phyloP scores from a whole-genome alignment of 345 rosid genomes.

The Isatis tinctoria region DNA sequence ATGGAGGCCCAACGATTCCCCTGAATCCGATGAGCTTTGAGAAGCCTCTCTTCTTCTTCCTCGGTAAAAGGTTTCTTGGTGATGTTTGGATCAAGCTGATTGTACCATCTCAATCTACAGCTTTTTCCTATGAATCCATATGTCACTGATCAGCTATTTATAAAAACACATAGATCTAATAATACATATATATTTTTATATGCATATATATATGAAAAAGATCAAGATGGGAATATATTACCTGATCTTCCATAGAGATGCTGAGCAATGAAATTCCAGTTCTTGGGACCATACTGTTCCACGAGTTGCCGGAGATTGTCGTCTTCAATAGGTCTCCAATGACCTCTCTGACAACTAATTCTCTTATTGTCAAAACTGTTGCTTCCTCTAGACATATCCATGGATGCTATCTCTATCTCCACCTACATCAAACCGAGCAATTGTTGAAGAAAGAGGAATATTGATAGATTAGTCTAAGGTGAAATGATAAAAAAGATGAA shows the following conservation, averaged over 20 bases:
- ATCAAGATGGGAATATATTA: constrained; percentile 3
- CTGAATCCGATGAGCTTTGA: constrained; percentile 52
- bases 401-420: constrained; percentile 29
- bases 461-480: constrained; percentile 24
- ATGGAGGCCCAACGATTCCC: constrained; percentile 68
- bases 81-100: constrained; percentile 72
- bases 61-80: constrained; percentile 57
- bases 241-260: constrained; percentile 64
- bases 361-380: constrained; percentile 31
- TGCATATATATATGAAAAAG: not conserved
- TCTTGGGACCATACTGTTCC: constrained; percentile 50
- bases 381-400: constrained; percentile 37
- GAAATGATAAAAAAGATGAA: constrained; percentile 30
- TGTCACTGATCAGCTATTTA: not conserved
- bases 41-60: constrained; percentile 59
- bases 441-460: constrained; percentile 26
- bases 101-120: constrained; percentile 74
- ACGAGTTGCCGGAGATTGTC: constrained; percentile 54
- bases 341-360: constrained; percentile 52
- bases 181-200: not conserved
- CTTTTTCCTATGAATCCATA: constrained; percentile 51
- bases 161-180: not conserved
- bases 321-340: constrained; percentile 64
- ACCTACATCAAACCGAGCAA: constrained; percentile 14
- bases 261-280: constrained; percentile 63